phyloP scores from a whole-genome alignment of 2,329 filamentous ascomycete species.

The Exophiala aquamarina region DNA sequence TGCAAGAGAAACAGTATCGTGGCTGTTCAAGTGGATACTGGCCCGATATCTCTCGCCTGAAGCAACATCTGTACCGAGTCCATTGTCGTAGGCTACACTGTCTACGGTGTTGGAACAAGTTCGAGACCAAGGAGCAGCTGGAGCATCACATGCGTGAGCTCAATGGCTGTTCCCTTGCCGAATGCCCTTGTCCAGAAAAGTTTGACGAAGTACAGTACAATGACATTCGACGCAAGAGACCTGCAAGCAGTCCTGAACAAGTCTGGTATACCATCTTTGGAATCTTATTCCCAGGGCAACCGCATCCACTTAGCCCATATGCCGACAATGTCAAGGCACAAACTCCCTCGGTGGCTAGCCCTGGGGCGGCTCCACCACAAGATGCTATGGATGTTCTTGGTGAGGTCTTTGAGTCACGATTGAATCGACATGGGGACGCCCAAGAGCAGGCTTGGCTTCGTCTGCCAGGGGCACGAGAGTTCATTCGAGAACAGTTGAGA shows the following conservation, averaged over 20 bases:
- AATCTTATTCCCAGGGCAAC: conserved; percentile 24
- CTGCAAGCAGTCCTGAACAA: conserved; percentile 20
- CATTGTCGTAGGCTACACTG: conserved; percentile 24
- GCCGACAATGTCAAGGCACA: conserved; percentile 15
- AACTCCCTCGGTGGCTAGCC: conserved; percentile 2
- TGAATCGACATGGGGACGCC: conserved; percentile 15
- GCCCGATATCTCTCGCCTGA: conserved; percentile 27
- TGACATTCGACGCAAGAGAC: conserved; percentile 25
- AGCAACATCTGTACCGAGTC: conserved; percentile 29
- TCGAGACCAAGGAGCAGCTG: conserved; percentile 18
- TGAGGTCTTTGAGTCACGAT: conserved; percentile 20
- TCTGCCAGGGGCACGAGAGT: conserved; percentile 10
- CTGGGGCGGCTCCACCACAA: conserved; percentile 7
- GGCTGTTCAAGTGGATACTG: conserved; percentile 25
- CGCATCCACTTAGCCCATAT: conserved; percentile 24
- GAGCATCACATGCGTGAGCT: conserved; percentile 15
- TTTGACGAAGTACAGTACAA: conserved; percentile 23
- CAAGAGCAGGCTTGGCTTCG: conserved; percentile 20
- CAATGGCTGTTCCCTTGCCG: conserved; percentile 12
- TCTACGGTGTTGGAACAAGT: conserved; percentile 20
- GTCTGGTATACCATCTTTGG: conserved; percentile 27
- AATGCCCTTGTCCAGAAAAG: conserved; percentile 28
- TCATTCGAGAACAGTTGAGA: conserved; percentile 18
- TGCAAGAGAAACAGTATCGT: conserved; percentile 25
- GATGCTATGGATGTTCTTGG: conserved; percentile 15